Conservation (phyloP, 2,329 filamentous ascomycete genomes). For the Clathrospora elynae region DNA sequence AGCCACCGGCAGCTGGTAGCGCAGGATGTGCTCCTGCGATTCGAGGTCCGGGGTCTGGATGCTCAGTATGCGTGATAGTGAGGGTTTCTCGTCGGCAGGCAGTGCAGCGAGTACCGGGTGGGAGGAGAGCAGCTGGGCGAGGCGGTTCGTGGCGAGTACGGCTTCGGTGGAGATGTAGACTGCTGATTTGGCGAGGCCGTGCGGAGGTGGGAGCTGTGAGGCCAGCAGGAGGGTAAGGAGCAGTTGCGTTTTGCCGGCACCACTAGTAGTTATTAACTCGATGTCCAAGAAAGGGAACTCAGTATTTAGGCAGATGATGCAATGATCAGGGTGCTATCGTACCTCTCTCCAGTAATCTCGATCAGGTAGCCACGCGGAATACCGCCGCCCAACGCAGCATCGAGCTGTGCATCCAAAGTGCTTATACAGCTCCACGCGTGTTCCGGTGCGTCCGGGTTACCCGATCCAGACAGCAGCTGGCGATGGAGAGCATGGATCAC, state of each 20-base stretch:
- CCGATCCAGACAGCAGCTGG: conserved; percentile 51
- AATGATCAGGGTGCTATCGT: too few species aligned
- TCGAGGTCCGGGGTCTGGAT: conserved; percentile 88
- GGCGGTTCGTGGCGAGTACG: conserved; percentile 77
- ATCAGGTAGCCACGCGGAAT: conserved; percentile 81
- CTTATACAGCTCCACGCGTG: conserved; percentile 68
- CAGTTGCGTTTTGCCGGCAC: conserved; percentile 93
- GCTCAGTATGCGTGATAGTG: conserved; percentile 76
- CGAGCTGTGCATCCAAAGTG: conserved; percentile 76
- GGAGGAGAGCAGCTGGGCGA: conserved; percentile 74
- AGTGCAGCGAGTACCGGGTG: conserved; percentile 65
- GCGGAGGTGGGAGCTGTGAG: conserved; percentile 76
- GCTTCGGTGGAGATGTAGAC: conserved; percentile 96
- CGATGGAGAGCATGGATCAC: conserved; percentile 70
- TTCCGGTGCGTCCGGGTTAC: conserved; percentile 3
- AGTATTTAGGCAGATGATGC: too few species aligned
- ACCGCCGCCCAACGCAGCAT: conserved; percentile 75
- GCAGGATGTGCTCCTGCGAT: conserved; percentile 91
- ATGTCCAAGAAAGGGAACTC: too few species aligned
- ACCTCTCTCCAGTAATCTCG: conserved; percentile 89
- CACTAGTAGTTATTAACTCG: conserved; percentile 56
- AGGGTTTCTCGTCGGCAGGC: conserved; percentile 57
- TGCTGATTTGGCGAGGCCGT: conserved; percentile 72
- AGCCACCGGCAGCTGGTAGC: conserved; percentile 88
- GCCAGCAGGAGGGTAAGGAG: conserved; percentile 83